Conservation (phyloP, 176 grass and related monocot genomes). For the Juncus inflexus region DNA sequence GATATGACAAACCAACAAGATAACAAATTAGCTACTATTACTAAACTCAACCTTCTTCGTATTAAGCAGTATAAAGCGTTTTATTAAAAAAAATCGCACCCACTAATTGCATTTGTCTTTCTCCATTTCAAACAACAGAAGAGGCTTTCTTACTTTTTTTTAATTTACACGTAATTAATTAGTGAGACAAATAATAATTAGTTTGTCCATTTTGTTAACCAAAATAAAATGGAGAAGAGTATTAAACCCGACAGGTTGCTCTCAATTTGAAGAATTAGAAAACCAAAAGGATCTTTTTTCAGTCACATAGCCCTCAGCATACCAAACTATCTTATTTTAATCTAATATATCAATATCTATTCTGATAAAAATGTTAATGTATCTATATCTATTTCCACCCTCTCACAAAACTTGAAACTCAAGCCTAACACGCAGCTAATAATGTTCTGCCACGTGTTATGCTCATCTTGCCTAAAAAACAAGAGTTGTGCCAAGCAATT, state of each 20-base stretch:
- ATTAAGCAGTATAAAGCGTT: too few relatives aligned
- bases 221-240: constrained; percentile 6
- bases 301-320: constrained; percentile 6
- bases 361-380: too few relatives aligned
- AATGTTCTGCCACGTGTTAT: constrained; percentile 4
- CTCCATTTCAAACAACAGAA: too few relatives aligned
- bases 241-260: neutral
- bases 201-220: neutral
- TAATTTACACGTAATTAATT: too few relatives aligned
- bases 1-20: too few relatives aligned
- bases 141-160: too few relatives aligned
- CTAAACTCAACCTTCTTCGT: too few relatives aligned
- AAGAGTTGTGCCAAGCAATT: constrained; percentile 14
- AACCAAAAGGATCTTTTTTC: neutral
- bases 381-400: neutral
- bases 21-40: too few relatives aligned
- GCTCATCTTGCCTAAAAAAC: neutral
- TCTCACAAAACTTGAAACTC: constrained; percentile 6
- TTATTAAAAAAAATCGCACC: too few relatives aligned
- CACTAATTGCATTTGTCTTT: too few relatives aligned
- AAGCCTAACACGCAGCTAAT: constrained; percentile 6
- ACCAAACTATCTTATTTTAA: constrained; percentile 28
- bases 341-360: neutral
- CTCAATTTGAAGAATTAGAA: neutral
- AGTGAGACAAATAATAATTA: too few relatives aligned